Base-by-base conservation (phyloP, 768 basidiomycete species). In the Lentinula sp. region DNA sequence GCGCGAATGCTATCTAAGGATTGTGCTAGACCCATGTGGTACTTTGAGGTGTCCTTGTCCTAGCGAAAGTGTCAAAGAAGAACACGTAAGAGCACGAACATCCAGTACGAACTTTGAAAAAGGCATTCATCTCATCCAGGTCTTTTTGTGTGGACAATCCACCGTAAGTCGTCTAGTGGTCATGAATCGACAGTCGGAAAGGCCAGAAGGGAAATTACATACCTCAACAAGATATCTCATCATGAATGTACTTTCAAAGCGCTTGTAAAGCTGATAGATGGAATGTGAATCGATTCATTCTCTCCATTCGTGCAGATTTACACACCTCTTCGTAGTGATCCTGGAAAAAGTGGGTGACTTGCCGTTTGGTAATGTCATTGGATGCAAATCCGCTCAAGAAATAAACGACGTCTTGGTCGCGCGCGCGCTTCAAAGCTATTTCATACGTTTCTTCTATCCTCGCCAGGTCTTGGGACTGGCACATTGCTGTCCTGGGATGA, bases 401-500 rank as follows among this genome's bases (percentile, higher is more conserved):
- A 65, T 75, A 75, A n/a, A 74, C 57, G 41, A 82, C 63, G 64
- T 83, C 80, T 64, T 81, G 72, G 43, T 70, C 74, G 60, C 76
- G 72, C 4, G 69, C 72, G 37, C 71, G 67, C 45, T 69, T 65
- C 46, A 75, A 61, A 53, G 84, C 70, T 70, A 77, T 78, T 18
- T 73, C 64, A 64, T 85, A 79, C 2, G 80, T 81, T 67, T 79
- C 76, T 18, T 76, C 67, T 60, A 82, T 66, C 51, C 86, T 74
- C 51, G 61, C 73, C 16, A 67, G 63, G 57, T 85, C 78, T 60
- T 69, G 66, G 9, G 82, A 71, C 18, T 75, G 69, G 62, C 83
- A 80, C 66, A 89, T 71, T 0, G 81, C 84, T 45, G 71, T 70
- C 69, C 84, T 83, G 60, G 13, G 23, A 41, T 6, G 41, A 9